A percentile compares a stretch with the other conserved stretches of the same genome.
These are phyloP conservation scores for Boletus rufocinnamomeus DNA, from an alignment of 768 basidiomycete genomes.

Conservation along the genomic window DNA sequence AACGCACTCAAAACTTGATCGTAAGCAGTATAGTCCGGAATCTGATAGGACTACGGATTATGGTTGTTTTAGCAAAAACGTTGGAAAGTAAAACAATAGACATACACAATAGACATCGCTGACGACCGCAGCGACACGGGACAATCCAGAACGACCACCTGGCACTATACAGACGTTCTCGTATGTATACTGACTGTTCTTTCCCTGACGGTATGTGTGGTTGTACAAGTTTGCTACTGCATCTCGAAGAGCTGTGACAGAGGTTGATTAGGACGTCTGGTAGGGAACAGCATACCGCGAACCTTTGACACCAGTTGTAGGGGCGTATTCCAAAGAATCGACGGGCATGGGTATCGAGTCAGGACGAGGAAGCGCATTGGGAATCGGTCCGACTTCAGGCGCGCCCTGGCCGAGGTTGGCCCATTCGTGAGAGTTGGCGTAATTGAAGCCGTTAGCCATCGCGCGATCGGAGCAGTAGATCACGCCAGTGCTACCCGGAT, in stretches of 20 bases:
- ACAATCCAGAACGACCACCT: conserved; percentile 87
- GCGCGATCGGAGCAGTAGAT: conserved; percentile 93
- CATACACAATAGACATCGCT: conserved; percentile 83
- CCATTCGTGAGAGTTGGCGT: conserved; percentile 78
- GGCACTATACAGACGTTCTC: conserved; percentile 97
- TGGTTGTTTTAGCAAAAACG: not conserved
- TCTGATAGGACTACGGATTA: conserved; percentile 69
- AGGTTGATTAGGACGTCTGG: conserved; percentile 5
- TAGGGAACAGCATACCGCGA: conserved; percentile 5
- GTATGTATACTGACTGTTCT: conserved; percentile 80
- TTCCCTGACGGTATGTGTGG: conserved; percentile 78
- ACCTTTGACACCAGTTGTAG: conserved; percentile 91
- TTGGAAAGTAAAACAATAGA: not conserved
- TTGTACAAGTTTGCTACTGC: conserved; percentile 93
- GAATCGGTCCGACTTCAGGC: conserved; percentile 85
- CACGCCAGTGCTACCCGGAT: conserved; percentile 64
- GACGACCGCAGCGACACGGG: conserved; percentile 89
- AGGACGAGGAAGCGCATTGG: conserved; percentile 68
- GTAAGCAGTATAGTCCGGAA: conserved; percentile 91
- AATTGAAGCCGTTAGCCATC: conserved; percentile 92
- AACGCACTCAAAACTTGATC: conserved; percentile 85
- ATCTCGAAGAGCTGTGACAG: conserved; percentile 65
- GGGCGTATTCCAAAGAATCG: conserved; percentile 87
- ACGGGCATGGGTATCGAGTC: conserved; percentile 61
- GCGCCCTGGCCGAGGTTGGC: conserved; percentile 91